Base-by-base conservation (phyloP, 208 protist species). In the Sergeia podlipaevii region DNA sequence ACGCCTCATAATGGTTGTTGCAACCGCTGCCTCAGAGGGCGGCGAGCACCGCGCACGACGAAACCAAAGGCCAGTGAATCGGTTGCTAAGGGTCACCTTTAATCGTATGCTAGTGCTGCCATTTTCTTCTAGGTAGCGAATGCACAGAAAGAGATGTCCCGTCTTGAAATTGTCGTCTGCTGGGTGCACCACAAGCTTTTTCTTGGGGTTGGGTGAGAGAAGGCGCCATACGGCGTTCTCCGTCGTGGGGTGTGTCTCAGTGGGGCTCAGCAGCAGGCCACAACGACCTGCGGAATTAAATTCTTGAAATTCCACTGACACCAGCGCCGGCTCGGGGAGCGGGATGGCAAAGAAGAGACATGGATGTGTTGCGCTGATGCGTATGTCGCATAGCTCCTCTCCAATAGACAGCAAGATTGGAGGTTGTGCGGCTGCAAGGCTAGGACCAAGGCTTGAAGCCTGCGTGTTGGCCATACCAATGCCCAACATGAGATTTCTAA, bases 141-240 rank as follows among this genome's bases (percentile, higher is more conserved):
- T 68, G 17, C 66, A 70, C 17, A 96, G 65, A 49, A 79, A 88
- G 6, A 91, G 56, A 10, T 20, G 54, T 20, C 41, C 50, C 29
- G 51, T 46, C 20, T 51, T 27, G 38, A 48, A 73, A 49, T 65
- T 73, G 20, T 64, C 70, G 54, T 96, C 86, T 10, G 79, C 75
- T 4, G 89, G 89, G 48, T 92, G 79, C 28, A 94, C 57, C 4
- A 74, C 73, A 4, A 96, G 41, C 44, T 55, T 72, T 68, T 94
- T 96, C 33, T 61, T 45, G 57, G 77, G 74, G 33, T 89, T 66
- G 0, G 86, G 80, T 4, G 79, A 90, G 6, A 77, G 57, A 36
- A 80, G 60, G 33, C 77, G 74, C 90, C 90, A 96, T 24, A 85
- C 65, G 10, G 90, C 86, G 13, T 74, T 96, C 52, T 91, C 70